Evolutionary conservation across 805 yeast species (phyloP).

Genomic region (Citeromyces nyonsensis): DNA sequence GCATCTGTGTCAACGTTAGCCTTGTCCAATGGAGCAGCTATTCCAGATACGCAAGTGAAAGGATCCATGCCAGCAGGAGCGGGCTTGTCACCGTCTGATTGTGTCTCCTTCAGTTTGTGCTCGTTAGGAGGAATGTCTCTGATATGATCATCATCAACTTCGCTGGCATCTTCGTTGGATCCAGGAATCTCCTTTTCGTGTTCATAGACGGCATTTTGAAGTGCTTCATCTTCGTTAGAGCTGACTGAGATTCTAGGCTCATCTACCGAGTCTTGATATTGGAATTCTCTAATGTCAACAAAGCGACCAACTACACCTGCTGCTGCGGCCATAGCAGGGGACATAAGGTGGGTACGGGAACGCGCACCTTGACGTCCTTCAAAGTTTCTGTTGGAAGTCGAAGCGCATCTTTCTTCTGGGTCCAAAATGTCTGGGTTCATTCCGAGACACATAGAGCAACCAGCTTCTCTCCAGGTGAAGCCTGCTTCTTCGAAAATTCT

Average conservation of each 20-base stretch:
- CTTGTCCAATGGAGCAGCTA: constrained; percentile 88
- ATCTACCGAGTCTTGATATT: constrained; percentile 40
- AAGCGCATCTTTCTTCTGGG: constrained; percentile 96
- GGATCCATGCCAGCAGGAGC: constrained; percentile 51
- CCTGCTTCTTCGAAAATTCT: constrained; percentile 86
- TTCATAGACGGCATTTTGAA: constrained; percentile 57
- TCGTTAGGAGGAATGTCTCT: constrained; percentile 48
- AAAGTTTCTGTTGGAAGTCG: constrained; percentile 96
- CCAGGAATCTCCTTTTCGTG: constrained; percentile 54
- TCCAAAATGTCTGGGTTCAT: constrained; percentile 96
- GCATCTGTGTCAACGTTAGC: constrained; percentile 98
- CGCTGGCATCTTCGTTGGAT: constrained; percentile 34
- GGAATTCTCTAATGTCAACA: constrained; percentile 76
- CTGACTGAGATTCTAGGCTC: constrained; percentile 36
- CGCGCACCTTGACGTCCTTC: constrained; percentile 98
- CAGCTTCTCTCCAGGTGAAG: constrained; percentile 98
- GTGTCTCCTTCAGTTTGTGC: constrained; percentile 20
- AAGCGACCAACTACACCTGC: constrained; percentile 89
- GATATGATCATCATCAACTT: constrained; percentile 30
- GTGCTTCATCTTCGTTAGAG: constrained; percentile 32
- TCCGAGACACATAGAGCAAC: constrained; percentile 98
- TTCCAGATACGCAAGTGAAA: constrained; percentile 62
- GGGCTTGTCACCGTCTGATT: constrained; percentile 9
- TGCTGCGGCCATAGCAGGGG: constrained; percentile 99
- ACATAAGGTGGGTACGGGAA: constrained; percentile 93